Evolutionary conservation across 2,329 filamentous ascomycete genomes (phyloP), one percentile per base, ranked within the genome.

Genomic region (Elsinoe fawcettii): DNA sequence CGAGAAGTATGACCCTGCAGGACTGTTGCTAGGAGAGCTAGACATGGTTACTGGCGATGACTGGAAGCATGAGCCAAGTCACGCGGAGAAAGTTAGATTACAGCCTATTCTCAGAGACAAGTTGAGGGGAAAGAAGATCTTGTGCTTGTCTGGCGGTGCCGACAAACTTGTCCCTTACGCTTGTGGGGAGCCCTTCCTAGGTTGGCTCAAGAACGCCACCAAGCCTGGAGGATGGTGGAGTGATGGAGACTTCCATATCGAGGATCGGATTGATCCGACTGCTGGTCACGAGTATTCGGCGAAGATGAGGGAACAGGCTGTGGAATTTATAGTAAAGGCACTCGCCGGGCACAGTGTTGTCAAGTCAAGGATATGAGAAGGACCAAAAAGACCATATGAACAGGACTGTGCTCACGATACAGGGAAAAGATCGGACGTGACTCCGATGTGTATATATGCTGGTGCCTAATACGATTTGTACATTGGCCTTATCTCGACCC

Each of bases 151-250:
- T 1, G 87, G 87, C 1, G 83, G 74, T 0, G 80, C 74, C 0
- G 88, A 93, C 66, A 84, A 83, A 64, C 71, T 92, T 2, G 88
- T 93, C 14, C 87, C 88, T 12, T 87, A 88, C 63, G 71, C 72
- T 22, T 79, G 76, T 56, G 78, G 78, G 2, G 74, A 79, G 66
- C 77, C 80, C 0, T 87, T 92, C 60, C 61, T 88, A 20, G 69
- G 76, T 0, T 80, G 84, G 60, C 71, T 93, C 57, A 81, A 83
- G 66, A 70, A 75, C 6, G 82, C 82, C 6, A 62, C 70, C 0
- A 62, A 62, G 36, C 56, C 64, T n/a, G 72, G 70, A 2, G 69
- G 65, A 44, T 85, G 76, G 78, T 85, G 75, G 59, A 73, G 75
- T 2, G 80, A 84, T 16, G 75, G 80, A 0, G 71, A 72, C 0